Conservation (phyloP, 208 protist species). For the Wallacemonas sp. region DNA sequence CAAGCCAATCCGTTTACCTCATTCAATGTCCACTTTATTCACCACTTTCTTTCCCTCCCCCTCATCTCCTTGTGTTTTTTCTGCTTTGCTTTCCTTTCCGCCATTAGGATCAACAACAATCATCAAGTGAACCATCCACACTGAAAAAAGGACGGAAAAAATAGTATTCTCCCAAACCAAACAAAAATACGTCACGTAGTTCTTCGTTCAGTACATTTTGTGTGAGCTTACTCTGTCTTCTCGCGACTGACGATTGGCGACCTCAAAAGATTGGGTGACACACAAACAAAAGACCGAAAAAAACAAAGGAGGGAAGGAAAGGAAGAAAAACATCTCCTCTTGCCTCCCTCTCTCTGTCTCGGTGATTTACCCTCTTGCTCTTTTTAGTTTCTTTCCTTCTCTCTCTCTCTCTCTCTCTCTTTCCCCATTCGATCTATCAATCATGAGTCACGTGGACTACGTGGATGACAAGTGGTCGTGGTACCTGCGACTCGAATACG, state of each 20-base stretch:
- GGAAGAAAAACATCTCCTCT: background rate
- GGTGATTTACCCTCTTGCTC: background rate
- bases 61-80: background rate
- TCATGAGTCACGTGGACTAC: slow-evolving; percentile 39
- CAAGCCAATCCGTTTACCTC: too few species aligned
- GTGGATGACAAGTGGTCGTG: slow-evolving; percentile 44
- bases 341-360: too few species aligned
- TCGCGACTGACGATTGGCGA: too few species aligned
- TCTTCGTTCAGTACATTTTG: too few species aligned
- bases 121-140: background rate
- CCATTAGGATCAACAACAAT: background rate
- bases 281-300: background rate
- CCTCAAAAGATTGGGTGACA: too few species aligned
- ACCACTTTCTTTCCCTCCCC: background rate
- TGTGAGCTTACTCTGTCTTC: too few species aligned
- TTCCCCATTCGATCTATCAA: background rate
- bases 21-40: too few species aligned
- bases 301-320: background rate
- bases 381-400: slow-evolving; percentile 19
- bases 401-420: slow-evolving; percentile 11
- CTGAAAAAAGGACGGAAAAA: background rate
- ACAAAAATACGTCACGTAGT: too few species aligned
- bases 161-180: too few species aligned
- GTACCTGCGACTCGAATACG: slow-evolving; percentile 40
- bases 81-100: background rate